Evolutionary conservation across 164 flowering plant species (phyloP), one percentile per base, ranked within the genome.

Genomic region (Umbilicus rupestris): DNA sequence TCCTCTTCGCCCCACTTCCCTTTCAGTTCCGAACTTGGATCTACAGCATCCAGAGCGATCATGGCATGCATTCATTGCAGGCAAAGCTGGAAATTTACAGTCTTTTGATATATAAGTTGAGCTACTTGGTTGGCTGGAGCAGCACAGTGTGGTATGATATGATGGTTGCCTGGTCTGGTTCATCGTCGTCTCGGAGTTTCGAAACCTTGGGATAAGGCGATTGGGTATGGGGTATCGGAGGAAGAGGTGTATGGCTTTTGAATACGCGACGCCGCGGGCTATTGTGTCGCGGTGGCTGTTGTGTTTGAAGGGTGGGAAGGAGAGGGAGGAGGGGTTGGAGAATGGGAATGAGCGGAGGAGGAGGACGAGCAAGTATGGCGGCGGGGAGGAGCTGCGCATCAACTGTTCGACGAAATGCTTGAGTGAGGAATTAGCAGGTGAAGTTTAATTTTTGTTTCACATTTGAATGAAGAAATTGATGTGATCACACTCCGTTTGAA

Each of bases 241-340:
- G 67, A 46, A 44, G 39, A 41, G 42, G 5, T 63, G 50, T 19
- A 33, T 29, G 63, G 59, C 47, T 2, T 16, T 66, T 1, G 41
- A 42, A 42, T 62, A 68, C 12, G 29, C 24, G 19, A 55, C 60
- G 33, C 33, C 75, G 50, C 66, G 72, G 28, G 68, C 65, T 67
- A 63, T 73, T 30, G 22, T 73, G n/a, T 65, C 58, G 22, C 73
- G 78, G 68, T 73, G 67, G 72, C 28, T 75, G 33, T 45, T 69
- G 20, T 11, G 39, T 26, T 45, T 73, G 64, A 63, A 66, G 59
- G 62, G 66, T 3, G 24, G n/a, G 22, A 67, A 31, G 71, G 45
- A 39, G 66, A 45, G 46, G n/a, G 50, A 37, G 62, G 44, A 2
- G 29, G 55, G 60, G 59, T 17, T 31, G 37, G 42, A 39, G 41